Evolutionary conservation across 2,329 filamentous ascomycete genomes (phyloP), one percentile per base, ranked within the genome.

Genomic region (Sporothrix luriei): DNA sequence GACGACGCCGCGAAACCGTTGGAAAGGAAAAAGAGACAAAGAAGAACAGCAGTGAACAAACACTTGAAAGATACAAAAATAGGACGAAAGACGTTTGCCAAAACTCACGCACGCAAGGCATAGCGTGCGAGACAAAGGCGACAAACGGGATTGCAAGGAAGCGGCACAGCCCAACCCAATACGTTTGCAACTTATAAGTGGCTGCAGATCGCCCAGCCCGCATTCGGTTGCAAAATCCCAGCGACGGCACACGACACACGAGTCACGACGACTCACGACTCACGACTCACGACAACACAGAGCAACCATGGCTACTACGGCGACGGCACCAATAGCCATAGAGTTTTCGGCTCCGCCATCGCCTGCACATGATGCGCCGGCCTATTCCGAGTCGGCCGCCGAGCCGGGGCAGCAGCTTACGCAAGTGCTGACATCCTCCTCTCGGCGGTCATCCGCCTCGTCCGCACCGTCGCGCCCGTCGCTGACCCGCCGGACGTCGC

Each of bases 401-500:
- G 38, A n/a, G 43, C 13, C 68, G 24, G 54, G 24, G 10, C 51
- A 70, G 38, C 66, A 33, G 21, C 48, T 46, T 21, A 19, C 52
- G 19, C 46, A 24, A 11, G 55, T 59, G n/a, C n/a, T 29, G 16
- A 24, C 66, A 40, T 11, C 49, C 16, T 13, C 64, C 11, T 68
- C 57, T 38, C 69, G 64, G n/a, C 68, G 49, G 14, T 66, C 70
- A 5, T 55, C 70, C 14, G 21, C 49, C 21, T 61, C 59, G 46
- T 62, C 61, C 26, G 24, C 52, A 11, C 61, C 43, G 21, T 21
- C 68, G 26, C 73, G 75, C 73, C 74, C 78, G 75, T 76, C 77
- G 75, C 78, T 79, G 78, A 79, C 77, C 72, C 76, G 78, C 70
- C 79, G 81, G 76, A 80, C 84, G 74, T 86, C 84, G 65, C 84